These are phyloP conservation scores for Zoysia japonica DNA, from an alignment of 176 grass and related monocot species.

Conservation along the genomic window DNA sequence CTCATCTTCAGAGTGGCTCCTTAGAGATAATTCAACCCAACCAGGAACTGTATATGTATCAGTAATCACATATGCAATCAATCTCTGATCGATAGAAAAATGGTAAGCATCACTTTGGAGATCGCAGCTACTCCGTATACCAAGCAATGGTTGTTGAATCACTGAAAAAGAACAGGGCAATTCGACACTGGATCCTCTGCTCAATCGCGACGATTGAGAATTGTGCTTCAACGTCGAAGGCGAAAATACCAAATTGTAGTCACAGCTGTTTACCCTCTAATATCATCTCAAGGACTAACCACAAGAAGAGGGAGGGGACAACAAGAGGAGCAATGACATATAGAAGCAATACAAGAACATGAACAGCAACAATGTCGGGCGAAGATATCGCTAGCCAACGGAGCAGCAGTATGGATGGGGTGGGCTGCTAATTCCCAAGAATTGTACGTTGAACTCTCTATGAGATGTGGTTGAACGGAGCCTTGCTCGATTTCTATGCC, in stretches of 20 bases:
- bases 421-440: slow-evolving; percentile 43
- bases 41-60: slow-evolving; percentile 8
- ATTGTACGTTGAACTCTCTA: slow-evolving; percentile 45
- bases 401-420: not conserved
- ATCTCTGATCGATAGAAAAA: slow-evolving; percentile 14
- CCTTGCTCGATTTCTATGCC: slow-evolving; percentile 42
- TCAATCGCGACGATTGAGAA: not conserved
- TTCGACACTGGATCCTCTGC: not conserved
- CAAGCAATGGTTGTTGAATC: not conserved
- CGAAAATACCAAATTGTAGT: slow-evolving; percentile 25
- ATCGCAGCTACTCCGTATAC: not conserved
- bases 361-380: slow-evolving; percentile 10
- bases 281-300: slow-evolving; percentile 47
- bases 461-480: slow-evolving; percentile 25
- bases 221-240: not conserved
- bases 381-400: not conserved
- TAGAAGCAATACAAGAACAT: slow-evolving; percentile 41
- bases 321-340: slow-evolving; percentile 38
- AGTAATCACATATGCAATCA: slow-evolving; percentile 30
- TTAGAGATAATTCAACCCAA: too few species aligned
- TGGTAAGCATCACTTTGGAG: slow-evolving; percentile 38
- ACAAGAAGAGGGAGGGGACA: slow-evolving; percentile 27
- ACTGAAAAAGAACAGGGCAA: slow-evolving; percentile 23
- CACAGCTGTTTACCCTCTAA: slow-evolving; percentile 44
- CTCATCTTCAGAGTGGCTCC: not conserved